Evolutionary conservation across 2,329 filamentous ascomycete species (phyloP).

Genomic region (Scytalidium sp.): DNA sequence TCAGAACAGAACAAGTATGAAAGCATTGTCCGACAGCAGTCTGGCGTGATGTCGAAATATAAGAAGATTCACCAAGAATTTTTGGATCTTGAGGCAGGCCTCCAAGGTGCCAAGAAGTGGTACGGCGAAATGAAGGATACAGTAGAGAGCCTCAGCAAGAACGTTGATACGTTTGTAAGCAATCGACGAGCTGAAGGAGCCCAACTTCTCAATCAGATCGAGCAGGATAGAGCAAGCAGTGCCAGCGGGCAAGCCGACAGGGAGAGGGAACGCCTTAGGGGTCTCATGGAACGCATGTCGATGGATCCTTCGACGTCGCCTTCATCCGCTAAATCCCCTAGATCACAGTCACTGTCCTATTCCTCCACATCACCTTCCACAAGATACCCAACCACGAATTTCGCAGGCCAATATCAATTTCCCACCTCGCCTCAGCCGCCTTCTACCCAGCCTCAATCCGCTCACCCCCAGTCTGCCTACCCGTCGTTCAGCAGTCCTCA

Average conservation of each 20-base stretch:
- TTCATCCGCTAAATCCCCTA: slow-evolving; percentile 33
- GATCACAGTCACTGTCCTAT: slow-evolving; percentile 27
- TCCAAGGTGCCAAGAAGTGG: slow-evolving; percentile 86
- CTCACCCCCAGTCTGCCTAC: slow-evolving; percentile 34
- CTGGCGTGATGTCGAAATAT: slow-evolving; percentile 79
- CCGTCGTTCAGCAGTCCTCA: slow-evolving; percentile 41
- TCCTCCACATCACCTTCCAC: slow-evolving; percentile 31
- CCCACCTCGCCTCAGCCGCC: slow-evolving; percentile 50
- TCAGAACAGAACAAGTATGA: slow-evolving; percentile 97
- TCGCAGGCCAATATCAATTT: slow-evolving; percentile 56
- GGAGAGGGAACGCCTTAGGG: slow-evolving; percentile 80
- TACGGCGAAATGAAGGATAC: slow-evolving; percentile 96
- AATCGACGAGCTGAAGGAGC: slow-evolving; percentile 90
- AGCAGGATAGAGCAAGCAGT: slow-evolving; percentile 27
- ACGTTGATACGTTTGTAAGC: slow-evolving; percentile 95
- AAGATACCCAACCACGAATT: slow-evolving; percentile 53
- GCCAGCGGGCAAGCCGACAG: slow-evolving; percentile 55
- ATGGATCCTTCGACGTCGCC: slow-evolving; percentile 61
- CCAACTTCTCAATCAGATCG: slow-evolving; percentile 80
- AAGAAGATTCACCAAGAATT: slow-evolving; percentile 92
- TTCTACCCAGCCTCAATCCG: slow-evolving; percentile 35
- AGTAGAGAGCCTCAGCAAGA: slow-evolving; percentile 87
- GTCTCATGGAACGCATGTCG: slow-evolving; percentile 93
- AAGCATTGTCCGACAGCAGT: slow-evolving; percentile 76
- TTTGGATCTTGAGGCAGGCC: slow-evolving; percentile 79